These are phyloP conservation scores for Penicillium sp. DNA, from an alignment of 2,329 filamentous ascomycete genomes.

Conservation along the genomic window DNA sequence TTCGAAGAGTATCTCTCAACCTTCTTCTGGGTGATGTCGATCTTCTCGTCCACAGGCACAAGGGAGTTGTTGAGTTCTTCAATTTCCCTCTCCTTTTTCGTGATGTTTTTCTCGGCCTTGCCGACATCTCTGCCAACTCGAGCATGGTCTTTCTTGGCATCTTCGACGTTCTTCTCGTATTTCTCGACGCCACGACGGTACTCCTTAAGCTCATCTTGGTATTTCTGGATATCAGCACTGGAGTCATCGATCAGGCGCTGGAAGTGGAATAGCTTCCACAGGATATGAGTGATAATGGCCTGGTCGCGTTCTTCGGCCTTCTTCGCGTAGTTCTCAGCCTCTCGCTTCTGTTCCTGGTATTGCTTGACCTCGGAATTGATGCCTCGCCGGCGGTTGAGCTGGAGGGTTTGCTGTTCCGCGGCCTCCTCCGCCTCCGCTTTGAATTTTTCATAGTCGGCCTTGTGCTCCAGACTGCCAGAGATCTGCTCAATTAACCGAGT, in stretches of 20 bases:
- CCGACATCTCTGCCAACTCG: conserved; percentile 65
- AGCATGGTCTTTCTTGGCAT: conserved; percentile 73
- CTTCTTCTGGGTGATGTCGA: conserved; percentile 65
- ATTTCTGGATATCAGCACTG: conserved; percentile 77
- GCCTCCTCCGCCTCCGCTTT: conserved; percentile 79
- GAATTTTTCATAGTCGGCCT: conserved; percentile 84
- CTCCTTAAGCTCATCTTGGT: conserved; percentile 91
- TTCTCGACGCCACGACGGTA: conserved; percentile 78
- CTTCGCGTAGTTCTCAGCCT: conserved; percentile 84
- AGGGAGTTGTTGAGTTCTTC: conserved; percentile 78
- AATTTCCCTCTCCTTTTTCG: conserved; percentile 73
- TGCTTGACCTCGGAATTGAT: conserved; percentile 98
- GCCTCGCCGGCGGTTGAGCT: conserved; percentile 76
- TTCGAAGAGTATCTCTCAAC: conserved; percentile 59
- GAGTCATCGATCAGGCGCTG: conserved; percentile 89
- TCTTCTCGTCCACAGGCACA: conserved; percentile 85
- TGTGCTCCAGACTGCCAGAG: conserved; percentile 88
- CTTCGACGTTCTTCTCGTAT: conserved; percentile 69
- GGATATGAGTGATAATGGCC: conserved; percentile 81
- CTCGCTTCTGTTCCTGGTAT: conserved; percentile 91
- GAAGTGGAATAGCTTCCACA: conserved; percentile 96
- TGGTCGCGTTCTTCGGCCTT: conserved; percentile 86
- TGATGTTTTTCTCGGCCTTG: conserved; percentile 77
- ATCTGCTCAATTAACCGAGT: conserved; percentile 95
- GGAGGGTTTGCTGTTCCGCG: conserved; percentile 76